These are phyloP conservation scores for Shiraia sp. DNA, from an alignment of 2,329 filamentous ascomycete species.

Conservation along the genomic window DNA sequence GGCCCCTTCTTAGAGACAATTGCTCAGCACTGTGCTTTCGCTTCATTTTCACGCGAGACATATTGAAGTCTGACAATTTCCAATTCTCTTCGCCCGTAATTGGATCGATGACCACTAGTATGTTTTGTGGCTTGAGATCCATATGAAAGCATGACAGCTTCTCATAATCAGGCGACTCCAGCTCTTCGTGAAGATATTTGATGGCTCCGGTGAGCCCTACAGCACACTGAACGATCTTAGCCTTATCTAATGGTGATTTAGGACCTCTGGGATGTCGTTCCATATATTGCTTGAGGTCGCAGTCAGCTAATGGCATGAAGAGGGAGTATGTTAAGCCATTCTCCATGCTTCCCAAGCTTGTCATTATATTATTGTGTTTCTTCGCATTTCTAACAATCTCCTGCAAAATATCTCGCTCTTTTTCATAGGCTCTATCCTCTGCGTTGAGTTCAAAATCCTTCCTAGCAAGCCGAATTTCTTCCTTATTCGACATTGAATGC, in stretches of 20 bases:
- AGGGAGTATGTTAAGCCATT: constrained; percentile 44
- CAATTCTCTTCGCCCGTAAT: constrained; percentile 36
- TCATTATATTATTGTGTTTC: constrained; percentile 43
- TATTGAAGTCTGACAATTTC: constrained; percentile 51
- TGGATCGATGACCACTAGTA: constrained; percentile 41
- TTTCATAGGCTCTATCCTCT: constrained; percentile 13
- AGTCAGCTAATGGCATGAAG: constrained; percentile 48
- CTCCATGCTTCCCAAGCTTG: constrained; percentile 43
- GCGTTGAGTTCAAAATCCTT: constrained; percentile 44
- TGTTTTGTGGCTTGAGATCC: constrained; percentile 37
- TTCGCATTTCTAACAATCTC: constrained; percentile 39
- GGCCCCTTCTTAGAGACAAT: neutral
- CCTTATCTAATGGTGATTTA: neutral
- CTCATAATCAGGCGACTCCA: constrained; percentile 28
- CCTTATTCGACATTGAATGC: constrained; percentile 3
- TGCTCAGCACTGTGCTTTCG: constrained; percentile 15
- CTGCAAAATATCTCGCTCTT: constrained; percentile 42
- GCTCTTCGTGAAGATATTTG: constrained; percentile 40
- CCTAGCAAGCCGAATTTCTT: constrained; percentile 35
- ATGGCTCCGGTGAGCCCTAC: constrained; percentile 3
- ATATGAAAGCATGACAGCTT: constrained; percentile 48
- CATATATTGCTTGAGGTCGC: constrained; percentile 47
- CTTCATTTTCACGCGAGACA: constrained; percentile 42
- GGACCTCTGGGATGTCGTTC: neutral
- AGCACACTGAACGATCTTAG: constrained; percentile 3